Conservation (phyloP, 768 basidiomycete genomes). For the Piloderma croceum region DNA sequence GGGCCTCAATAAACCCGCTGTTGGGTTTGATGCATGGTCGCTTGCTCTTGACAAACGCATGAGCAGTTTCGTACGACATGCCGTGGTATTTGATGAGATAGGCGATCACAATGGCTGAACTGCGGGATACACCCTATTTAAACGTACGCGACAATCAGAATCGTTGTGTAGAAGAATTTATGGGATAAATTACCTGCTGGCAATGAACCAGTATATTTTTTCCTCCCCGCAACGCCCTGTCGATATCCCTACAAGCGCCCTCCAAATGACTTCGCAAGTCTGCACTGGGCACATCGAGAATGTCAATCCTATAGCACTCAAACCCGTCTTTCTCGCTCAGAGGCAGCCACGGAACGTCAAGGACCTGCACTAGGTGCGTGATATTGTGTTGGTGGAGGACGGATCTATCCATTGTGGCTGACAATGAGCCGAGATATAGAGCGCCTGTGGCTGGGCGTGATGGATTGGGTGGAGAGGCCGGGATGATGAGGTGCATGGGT, state of each 20-base stretch:
- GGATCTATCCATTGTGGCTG: conserved; percentile 51
- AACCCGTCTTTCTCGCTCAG: conserved; percentile 39
- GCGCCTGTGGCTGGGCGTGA: conserved; percentile 33
- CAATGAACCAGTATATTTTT: conserved; percentile 73
- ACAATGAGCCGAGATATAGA: conserved; percentile 66
- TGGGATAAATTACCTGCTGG: conserved; percentile 55
- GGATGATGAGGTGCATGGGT: conserved; percentile 73
- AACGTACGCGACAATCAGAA: conserved; percentile 5
- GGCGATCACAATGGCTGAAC: conserved; percentile 70
- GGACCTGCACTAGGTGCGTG: conserved; percentile 58
- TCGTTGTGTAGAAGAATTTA: conserved; percentile 4
- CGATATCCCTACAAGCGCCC: conserved; percentile 61
- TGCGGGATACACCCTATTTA: conserved; percentile 69
- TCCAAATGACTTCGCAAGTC: conserved; percentile 69
- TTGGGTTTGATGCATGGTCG: conserved; percentile 76
- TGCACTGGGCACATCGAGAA: conserved; percentile 54
- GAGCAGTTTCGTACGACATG: conserved; percentile 67
- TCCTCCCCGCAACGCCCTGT: conserved; percentile 52
- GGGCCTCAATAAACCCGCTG: conserved; percentile 59
- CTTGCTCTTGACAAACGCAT: conserved; percentile 53
- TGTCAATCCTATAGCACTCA: conserved; percentile 59
- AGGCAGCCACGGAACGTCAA: conserved; percentile 62
- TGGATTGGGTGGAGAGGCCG: conserved; percentile 21
- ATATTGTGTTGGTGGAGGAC: conserved; percentile 47
- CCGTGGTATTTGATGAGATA: conserved; percentile 72